These are phyloP conservation scores for Lolium rigidum DNA, from an alignment of 176 grass and related monocot species.

Conservation along the genomic window DNA sequence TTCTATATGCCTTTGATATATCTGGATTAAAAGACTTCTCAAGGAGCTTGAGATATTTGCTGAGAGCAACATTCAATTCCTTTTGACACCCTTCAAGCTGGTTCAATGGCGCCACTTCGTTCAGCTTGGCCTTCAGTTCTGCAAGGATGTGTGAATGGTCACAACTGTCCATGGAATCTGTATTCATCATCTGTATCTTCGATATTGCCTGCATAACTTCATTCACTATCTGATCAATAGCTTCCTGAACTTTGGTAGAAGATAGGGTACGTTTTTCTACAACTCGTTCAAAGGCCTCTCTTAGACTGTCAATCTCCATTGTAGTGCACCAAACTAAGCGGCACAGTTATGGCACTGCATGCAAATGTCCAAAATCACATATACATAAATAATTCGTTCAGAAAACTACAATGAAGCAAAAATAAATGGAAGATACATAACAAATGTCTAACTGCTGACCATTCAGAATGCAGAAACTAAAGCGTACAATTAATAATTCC, in stretches of 20 bases:
- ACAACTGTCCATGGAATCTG: conserved; percentile 44
- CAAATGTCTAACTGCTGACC: neutral
- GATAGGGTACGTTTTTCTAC: conserved; percentile 64
- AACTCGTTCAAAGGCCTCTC: conserved; percentile 79
- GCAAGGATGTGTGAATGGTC: conserved; percentile 58
- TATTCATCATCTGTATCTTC: conserved; percentile 67
- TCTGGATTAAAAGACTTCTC: conserved; percentile 85
- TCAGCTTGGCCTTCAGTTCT: conserved; percentile 69
- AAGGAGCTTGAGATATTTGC: conserved; percentile 72
- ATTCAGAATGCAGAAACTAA: conserved; percentile 19
- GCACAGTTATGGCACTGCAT: conserved; percentile 21
- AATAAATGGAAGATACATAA: neutral
- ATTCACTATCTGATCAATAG: conserved; percentile 61
- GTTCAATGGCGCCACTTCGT: conserved; percentile 52
- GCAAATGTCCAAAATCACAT: conserved; percentile 8
- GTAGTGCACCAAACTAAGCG: conserved; percentile 36
- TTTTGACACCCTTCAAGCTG: conserved; percentile 81
- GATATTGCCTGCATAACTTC: conserved; percentile 61
- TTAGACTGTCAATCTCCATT: conserved; percentile 84
- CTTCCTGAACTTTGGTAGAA: conserved; percentile 63
- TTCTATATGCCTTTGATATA: conserved; percentile 85
- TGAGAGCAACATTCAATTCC: conserved; percentile 71
- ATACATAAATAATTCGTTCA: neutral
- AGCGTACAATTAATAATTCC: neutral
- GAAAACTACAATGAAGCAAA: conserved; percentile 1